Percentiles rank a stretch among this genome's conserved stretches.
phyloP scores from a whole-genome alignment of 805 yeast species.

The Yamadazyma philogaea region DNA sequence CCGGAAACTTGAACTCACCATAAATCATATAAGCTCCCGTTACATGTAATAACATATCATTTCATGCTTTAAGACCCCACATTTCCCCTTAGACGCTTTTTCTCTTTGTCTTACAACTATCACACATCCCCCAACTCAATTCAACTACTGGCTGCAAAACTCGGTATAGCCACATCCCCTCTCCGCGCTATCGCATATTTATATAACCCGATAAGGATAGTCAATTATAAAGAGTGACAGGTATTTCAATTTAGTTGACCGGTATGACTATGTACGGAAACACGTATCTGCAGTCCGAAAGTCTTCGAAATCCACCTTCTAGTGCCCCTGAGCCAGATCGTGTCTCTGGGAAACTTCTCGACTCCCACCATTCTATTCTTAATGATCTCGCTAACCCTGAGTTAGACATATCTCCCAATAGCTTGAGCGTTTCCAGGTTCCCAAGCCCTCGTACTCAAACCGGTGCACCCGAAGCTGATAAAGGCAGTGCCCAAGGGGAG shows the following conservation, averaged over 20 bases:
- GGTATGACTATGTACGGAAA: not conserved
- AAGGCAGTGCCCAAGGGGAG: not conserved
- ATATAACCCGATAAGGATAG: not conserved
- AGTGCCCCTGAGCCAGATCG: not conserved
- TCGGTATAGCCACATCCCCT: not conserved
- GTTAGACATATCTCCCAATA: conserved; percentile 26
- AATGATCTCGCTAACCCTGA: conserved; percentile 41
- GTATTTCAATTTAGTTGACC: not conserved
- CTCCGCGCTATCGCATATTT: not conserved
- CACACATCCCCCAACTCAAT: not conserved
- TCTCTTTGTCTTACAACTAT: not conserved
- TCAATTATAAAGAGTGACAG: not conserved
- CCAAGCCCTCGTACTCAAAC: conserved; percentile 9
- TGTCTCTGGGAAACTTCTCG: conserved; percentile 25
- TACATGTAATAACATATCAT: not conserved
- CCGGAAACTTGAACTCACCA: too few species aligned
- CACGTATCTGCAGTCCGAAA: not conserved
- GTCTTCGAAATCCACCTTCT: not conserved
- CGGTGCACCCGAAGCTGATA: not conserved
- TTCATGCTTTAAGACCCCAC: not conserved
- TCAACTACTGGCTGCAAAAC: not conserved
- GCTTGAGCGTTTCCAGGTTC: conserved; percentile 9
- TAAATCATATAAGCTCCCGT: too few species aligned
- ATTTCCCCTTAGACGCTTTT: not conserved
- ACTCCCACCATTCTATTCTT: conserved; percentile 37